Percentiles rank a stretch among this genome's conserved stretches.
Conservation (phyloP, 2,329 filamentous ascomycete species). For the Ophiocordyceps sinensis region DNA sequence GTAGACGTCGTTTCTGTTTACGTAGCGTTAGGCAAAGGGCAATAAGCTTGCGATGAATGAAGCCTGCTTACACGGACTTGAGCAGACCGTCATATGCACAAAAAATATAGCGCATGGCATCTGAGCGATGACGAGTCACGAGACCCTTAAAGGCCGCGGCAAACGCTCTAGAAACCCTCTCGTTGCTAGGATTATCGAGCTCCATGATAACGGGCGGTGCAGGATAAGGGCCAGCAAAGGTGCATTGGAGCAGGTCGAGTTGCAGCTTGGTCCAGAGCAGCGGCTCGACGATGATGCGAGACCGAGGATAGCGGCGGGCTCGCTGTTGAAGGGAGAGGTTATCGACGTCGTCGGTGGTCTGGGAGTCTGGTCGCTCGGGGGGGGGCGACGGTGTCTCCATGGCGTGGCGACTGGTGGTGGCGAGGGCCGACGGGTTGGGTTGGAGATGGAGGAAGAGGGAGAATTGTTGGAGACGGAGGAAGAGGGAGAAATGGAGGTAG, state of each 20-base stretch:
- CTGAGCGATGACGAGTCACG: not conserved
- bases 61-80: not conserved
- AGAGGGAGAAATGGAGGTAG: no score
- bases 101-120: not conserved
- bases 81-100: not conserved
- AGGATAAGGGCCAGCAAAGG: not conserved
- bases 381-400: not conserved
- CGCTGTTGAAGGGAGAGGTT: not conserved
- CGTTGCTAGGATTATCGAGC: not conserved
- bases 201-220: not conserved
- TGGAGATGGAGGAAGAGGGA: not conserved
- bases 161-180: not conserved
- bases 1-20: not conserved
- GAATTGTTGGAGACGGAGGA: no score
- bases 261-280: not conserved
- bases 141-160: not conserved
- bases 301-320: not conserved
- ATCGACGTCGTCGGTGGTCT: not conserved
- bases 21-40: not conserved
- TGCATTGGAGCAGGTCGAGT: not conserved
- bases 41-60: not conserved
- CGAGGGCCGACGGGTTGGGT: no score
- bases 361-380: not conserved
- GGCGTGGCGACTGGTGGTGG: not conserved
- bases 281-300: not conserved